phyloP scores from a whole-genome alignment of 768 basidiomycete species.

The Tephrocybe rancida region DNA sequence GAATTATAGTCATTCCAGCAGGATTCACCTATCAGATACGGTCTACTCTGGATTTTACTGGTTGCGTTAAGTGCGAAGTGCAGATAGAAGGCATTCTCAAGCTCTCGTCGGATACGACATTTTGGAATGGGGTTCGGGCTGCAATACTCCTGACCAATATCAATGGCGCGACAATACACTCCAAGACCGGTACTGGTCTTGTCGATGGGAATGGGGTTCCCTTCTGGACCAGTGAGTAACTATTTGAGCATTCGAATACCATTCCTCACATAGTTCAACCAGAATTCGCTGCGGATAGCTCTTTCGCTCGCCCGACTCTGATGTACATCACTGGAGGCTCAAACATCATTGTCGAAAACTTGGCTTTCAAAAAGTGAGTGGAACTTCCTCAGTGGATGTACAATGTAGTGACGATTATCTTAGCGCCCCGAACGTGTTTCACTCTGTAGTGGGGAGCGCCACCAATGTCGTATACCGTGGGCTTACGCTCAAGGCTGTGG shows the following conservation, averaged over 20 bases:
- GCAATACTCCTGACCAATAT: conserved; percentile 25
- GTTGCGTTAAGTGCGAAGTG: conserved; percentile 30
- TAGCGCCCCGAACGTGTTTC: conserved; percentile 29
- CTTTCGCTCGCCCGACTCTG: conserved; percentile 29
- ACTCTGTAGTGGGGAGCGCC: conserved; percentile 27
- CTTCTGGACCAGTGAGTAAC: conserved; percentile 28
- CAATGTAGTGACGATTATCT: background rate
- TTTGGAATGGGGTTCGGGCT: conserved; percentile 29
- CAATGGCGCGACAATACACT: conserved; percentile 25
- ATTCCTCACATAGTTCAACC: background rate
- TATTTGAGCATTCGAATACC: background rate
- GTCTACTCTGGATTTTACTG: conserved; percentile 27
- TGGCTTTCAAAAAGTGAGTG: conserved; percentile 27
- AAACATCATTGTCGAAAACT: conserved; percentile 28
- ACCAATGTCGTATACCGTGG: conserved; percentile 27
- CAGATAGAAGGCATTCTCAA: conserved; percentile 33
- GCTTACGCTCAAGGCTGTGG: conserved; percentile 27
- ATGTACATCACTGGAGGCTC: conserved; percentile 28
- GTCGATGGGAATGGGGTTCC: conserved; percentile 33
- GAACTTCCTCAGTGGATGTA: background rate
- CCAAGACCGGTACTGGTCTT: conserved; percentile 29
- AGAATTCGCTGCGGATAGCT: conserved; percentile 29
- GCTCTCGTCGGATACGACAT: conserved; percentile 25
- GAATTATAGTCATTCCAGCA: conserved; percentile 31
- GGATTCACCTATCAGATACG: conserved; percentile 26